phyloP scores from a whole-genome alignment of 2,329 filamentous ascomycete genomes.

The Fusarium verticillioides region DNA sequence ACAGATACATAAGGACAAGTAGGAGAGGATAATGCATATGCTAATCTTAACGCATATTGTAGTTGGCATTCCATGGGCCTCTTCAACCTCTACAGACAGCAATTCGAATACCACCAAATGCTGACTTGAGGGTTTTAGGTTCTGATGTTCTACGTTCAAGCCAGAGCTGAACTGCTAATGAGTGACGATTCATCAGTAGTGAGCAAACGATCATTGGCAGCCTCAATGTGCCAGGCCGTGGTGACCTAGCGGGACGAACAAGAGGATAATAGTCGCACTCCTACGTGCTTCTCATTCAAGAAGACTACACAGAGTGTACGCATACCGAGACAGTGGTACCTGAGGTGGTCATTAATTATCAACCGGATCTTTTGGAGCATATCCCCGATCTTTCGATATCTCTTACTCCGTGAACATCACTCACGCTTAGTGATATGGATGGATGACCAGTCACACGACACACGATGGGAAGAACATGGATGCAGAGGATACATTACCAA shows the following conservation, averaged over 20 bases:
- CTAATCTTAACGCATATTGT: background rate
- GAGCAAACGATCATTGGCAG: background rate
- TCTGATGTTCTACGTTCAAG: background rate
- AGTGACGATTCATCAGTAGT: no score
- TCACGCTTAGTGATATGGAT: background rate
- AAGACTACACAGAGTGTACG: background rate
- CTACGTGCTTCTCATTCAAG: background rate
- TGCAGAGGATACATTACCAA: background rate
- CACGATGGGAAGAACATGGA: background rate
- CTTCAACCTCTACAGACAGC: background rate
- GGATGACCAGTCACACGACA: background rate
- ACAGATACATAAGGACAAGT: no score
- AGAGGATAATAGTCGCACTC: background rate
- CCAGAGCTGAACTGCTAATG: accelerated
- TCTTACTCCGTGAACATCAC: background rate
- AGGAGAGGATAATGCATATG: no score
- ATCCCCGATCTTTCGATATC: background rate
- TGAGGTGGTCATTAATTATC: background rate
- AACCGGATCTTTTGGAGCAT: background rate
- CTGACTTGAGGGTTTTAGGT: no score
- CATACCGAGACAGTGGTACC: background rate
- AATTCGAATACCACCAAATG: background rate
- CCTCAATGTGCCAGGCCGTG: background rate
- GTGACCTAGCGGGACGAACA: background rate
- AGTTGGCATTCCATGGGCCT: no score